These are phyloP conservation scores for Wickerhamomyces chaumierensis DNA, from an alignment of 805 yeast species.

Conservation along the genomic window DNA sequence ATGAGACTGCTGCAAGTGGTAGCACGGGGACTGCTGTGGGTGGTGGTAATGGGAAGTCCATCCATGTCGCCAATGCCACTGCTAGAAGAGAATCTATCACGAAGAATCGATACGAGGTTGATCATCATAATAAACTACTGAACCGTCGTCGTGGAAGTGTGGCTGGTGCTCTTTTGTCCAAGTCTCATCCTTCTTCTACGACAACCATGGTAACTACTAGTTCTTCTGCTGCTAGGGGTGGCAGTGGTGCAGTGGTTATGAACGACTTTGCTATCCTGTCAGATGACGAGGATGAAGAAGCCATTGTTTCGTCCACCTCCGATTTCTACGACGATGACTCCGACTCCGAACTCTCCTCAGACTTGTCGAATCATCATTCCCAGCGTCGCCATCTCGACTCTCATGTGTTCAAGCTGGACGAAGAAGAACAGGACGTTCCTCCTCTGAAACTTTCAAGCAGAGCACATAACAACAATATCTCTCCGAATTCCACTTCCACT, in stretches of 20 bases:
- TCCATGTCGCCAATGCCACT: constrained; percentile 4
- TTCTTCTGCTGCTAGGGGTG: no score
- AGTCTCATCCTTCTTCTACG: constrained; percentile 19
- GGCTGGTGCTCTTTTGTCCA: not conserved
- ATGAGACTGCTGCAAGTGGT: constrained; percentile 6
- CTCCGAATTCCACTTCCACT: constrained; percentile 9
- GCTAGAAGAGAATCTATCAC: constrained; percentile 23
- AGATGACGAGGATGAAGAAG: constrained; percentile 20
- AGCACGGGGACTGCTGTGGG: not conserved
- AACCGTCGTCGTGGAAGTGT: not conserved
- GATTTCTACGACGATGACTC: constrained; percentile 24
- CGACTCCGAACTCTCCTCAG: constrained; percentile 13
- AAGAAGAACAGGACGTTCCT: constrained; percentile 22
- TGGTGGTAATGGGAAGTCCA: constrained; percentile 1
- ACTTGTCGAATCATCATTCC: constrained; percentile 4
- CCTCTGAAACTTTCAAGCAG: constrained; percentile 16
- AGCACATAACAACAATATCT: constrained; percentile 12
- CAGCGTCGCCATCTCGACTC: no score
- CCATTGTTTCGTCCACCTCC: constrained; percentile 3
- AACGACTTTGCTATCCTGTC: constrained; percentile 20
- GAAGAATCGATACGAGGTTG: constrained; percentile 17
- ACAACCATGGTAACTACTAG: no score
- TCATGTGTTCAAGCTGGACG: constrained; percentile 23
- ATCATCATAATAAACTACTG: constrained; percentile 15
- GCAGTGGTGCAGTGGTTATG: constrained; percentile 28